Evolutionary conservation across 257 asterid genomes (phyloP).

Genomic region (Solanum neorickii): DNA sequence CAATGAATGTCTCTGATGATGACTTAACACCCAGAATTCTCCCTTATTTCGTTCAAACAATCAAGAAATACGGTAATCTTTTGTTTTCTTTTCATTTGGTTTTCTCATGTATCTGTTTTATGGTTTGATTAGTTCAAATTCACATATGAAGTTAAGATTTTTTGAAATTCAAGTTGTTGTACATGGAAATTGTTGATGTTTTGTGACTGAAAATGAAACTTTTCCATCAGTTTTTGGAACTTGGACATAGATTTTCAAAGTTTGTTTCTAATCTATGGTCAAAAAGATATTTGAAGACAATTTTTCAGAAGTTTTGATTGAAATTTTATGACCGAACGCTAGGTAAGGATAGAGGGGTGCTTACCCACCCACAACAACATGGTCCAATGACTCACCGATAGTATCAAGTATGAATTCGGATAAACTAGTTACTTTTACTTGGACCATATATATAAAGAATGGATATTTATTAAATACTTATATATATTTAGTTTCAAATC

Average conservation of each 20-base stretch:
- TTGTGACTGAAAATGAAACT: background rate
- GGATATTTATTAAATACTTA: background rate
- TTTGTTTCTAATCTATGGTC: background rate
- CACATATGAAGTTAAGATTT: background rate
- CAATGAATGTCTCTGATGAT: slow-evolving; percentile 23
- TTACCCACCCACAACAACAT: too few species aligned
- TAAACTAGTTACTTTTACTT: too few species aligned
- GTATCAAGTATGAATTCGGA: too few species aligned
- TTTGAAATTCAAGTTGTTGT: background rate
- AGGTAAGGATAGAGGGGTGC: too few species aligned
- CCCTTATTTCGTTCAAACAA: slow-evolving; percentile 4
- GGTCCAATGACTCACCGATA: too few species aligned
- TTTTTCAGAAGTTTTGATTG: background rate
- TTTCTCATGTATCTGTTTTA: too few species aligned
- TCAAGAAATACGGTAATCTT: slow-evolving; percentile 17
- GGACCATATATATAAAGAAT: too few species aligned
- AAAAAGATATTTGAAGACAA: background rate
- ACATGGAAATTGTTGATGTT: background rate
- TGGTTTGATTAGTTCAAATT: background rate
- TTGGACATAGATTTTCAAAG: background rate
- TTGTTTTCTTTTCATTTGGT: background rate
- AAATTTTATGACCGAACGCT: too few species aligned
- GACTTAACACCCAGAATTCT: slow-evolving; percentile 12
- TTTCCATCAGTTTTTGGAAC: background rate
- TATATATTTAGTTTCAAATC: background rate